Conservation (phyloP, 257 asterid genomes). For the Penstemon eatonii region DNA sequence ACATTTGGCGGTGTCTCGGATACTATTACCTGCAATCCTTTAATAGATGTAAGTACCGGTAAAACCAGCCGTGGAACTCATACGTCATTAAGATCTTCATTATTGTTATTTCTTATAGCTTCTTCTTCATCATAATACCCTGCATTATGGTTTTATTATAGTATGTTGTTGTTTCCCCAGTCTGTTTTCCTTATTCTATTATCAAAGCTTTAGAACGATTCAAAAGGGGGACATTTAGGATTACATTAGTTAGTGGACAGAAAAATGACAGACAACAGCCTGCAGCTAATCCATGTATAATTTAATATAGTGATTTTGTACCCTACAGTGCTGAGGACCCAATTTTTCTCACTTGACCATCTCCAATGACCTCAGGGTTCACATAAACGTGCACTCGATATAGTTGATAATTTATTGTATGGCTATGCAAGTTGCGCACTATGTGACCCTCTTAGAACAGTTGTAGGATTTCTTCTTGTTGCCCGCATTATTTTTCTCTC, state of each 20-base stretch:
- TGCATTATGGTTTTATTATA: not conserved
- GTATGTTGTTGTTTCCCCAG: constrained; percentile 6
- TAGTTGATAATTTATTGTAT: not conserved
- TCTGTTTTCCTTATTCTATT: not conserved
- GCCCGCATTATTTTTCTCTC: too few relatives aligned
- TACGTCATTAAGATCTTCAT: constrained; percentile 8
- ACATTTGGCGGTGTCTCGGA: constrained; percentile 46
- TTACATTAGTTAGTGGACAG: constrained; percentile 15
- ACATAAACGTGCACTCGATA: not conserved
- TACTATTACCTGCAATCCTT: constrained; percentile 46
- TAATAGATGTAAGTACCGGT: constrained; percentile 33
- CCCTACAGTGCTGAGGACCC: too few relatives aligned
- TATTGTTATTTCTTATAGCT: too few relatives aligned
- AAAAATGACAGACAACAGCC: not conserved
- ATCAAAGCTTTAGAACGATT: constrained; percentile 1
- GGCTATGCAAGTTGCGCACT: not conserved
- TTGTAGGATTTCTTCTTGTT: not conserved
- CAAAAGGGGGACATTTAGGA: not conserved
- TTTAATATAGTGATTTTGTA: too few relatives aligned
- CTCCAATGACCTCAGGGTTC: not conserved
- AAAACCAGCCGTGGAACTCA: constrained; percentile 41
- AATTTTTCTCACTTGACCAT: not conserved
- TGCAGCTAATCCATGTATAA: constrained; percentile 1
- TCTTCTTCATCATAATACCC: constrained; percentile 6
- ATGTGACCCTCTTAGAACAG: not conserved